Percentiles rank a stretch among this genome's conserved stretches.
Evolutionary conservation across 768 basidiomycete species (phyloP).

Genomic region (Leucocoprinus sp.): DNA sequence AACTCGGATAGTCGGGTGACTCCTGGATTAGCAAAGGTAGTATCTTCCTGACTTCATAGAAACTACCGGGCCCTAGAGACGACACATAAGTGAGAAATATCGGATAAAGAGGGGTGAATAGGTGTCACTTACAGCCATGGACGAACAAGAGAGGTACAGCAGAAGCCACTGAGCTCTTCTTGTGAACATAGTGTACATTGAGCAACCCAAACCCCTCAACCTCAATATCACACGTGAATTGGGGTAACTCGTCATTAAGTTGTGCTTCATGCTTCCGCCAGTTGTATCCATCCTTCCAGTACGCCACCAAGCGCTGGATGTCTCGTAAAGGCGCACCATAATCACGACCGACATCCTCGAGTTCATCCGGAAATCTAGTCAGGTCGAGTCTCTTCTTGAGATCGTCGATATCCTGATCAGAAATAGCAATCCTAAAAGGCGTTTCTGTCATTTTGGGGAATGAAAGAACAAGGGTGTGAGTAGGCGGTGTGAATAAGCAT

Average conservation of each 20-base stretch:
- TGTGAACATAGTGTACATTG: conserved; percentile 49
- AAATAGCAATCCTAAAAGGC: conserved; percentile 32
- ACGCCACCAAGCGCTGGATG: conserved; percentile 32
- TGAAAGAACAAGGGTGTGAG: neutral
- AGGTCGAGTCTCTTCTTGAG: conserved; percentile 33
- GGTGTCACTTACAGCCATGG: conserved; percentile 37
- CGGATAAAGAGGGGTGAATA: neutral
- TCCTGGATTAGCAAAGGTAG: conserved; percentile 41
- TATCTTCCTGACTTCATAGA: conserved; percentile 50
- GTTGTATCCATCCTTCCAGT: conserved; percentile 44
- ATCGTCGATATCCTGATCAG: conserved; percentile 25
- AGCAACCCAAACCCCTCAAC: conserved; percentile 36
- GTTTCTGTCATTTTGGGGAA: conserved; percentile 17
- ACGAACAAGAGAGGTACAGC: conserved; percentile 37
- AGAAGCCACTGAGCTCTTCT: conserved; percentile 30
- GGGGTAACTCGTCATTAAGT: conserved; percentile 43
- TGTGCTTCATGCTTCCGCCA: conserved; percentile 43
- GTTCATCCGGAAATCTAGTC: conserved; percentile 35
- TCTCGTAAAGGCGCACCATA: conserved; percentile 45
- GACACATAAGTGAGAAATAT: neutral
- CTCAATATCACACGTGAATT: conserved; percentile 45
- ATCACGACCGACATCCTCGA: conserved; percentile 21
- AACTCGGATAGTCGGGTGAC: conserved; percentile 38
- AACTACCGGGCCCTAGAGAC: conserved; percentile 51
- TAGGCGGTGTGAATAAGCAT: neutral